These are phyloP conservation scores for Diplocarpon rosae DNA, from an alignment of 2,329 filamentous ascomycete species.

Conservation along the genomic window DNA sequence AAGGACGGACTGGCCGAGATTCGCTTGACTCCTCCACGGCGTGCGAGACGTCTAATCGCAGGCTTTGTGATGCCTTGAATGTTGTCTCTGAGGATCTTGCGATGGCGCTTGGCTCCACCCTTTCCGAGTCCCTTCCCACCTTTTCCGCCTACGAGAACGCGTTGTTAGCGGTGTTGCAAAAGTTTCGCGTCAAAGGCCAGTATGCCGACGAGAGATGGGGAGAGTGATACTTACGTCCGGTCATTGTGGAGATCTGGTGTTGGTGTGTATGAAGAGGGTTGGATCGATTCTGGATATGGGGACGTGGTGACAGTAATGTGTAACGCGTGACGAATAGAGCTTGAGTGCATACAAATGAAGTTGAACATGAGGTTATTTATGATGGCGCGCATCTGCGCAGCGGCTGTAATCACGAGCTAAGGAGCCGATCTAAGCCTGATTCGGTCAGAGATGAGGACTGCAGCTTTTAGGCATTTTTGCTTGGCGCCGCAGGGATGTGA, in stretches of 20 bases:
- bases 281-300: no score
- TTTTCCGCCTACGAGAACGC: conserved; percentile 28
- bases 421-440: conserved; percentile 4
- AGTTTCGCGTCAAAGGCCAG: conserved; percentile 4
- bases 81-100: conserved; percentile 99
- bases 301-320: no score
- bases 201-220: not conserved
- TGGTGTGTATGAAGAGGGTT: no score
- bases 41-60: conserved; percentile 93
- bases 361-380: conserved; percentile 15
- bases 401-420: conserved; percentile 18
- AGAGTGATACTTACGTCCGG: conserved; percentile 50
- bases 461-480: not conserved
- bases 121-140: conserved; percentile 97
- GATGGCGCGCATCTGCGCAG: conserved; percentile 18
- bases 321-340: no score
- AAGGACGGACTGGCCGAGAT: conserved; percentile 59
- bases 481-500: not conserved
- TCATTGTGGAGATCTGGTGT: conserved; percentile 32
- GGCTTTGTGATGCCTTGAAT: conserved; percentile 99
- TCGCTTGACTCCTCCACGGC: conserved; percentile 99
- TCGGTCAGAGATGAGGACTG: not conserved
- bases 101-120: conserved; percentile 96
- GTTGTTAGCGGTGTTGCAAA: conserved; percentile 9
- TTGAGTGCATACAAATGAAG: no score